These are phyloP conservation scores for Cyamopsis tetragonoloba DNA, from an alignment of 306 rosid species.

Conservation along the genomic window DNA sequence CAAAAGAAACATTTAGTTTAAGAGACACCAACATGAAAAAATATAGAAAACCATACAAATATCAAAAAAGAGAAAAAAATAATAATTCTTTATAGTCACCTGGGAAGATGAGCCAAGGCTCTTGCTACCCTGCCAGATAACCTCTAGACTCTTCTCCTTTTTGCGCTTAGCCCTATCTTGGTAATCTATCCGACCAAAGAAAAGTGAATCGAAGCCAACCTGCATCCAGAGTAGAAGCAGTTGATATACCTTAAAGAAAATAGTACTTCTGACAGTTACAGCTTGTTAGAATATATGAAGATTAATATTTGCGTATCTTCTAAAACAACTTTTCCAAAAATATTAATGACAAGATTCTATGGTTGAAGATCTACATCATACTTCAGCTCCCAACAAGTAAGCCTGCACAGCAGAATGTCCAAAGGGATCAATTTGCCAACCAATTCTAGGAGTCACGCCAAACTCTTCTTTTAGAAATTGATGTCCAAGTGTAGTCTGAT, in stretches of 20 bases:
- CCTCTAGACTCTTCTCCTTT: slow-evolving; percentile 76
- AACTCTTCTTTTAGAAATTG: slow-evolving; percentile 57
- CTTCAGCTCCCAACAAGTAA: slow-evolving; percentile 77
- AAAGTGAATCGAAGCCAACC: slow-evolving; percentile 78
- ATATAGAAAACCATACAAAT: slow-evolving; percentile 12
- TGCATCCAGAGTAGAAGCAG: slow-evolving; percentile 29
- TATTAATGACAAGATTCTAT: slow-evolving; percentile 10
- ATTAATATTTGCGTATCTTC: no score
- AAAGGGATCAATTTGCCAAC: slow-evolving; percentile 93
- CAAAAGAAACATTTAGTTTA: neutral
- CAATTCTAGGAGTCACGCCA: slow-evolving; percentile 66
- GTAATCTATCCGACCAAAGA: slow-evolving; percentile 83
- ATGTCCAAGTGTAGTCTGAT: slow-evolving; percentile 87
- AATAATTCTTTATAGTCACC: slow-evolving; percentile 35
- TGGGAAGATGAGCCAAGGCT: slow-evolving; percentile 73
- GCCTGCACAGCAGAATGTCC: slow-evolving; percentile 90
- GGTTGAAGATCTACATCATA: slow-evolving; percentile 27
- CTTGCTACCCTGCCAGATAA: slow-evolving; percentile 74
- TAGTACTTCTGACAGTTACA: neutral
- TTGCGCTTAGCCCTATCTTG: slow-evolving; percentile 75
- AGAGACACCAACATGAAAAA: slow-evolving; percentile 16
- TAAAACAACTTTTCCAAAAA: slow-evolving; percentile 19
- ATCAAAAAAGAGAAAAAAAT: neutral
- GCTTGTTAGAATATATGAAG: no score
- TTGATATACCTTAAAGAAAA: slow-evolving; percentile 1